Evolutionary conservation across 495 filamentous ascomycete species (phyloP), one percentile per base, ranked within the genome.

Genomic region (Aspergillus asperescens): DNA sequence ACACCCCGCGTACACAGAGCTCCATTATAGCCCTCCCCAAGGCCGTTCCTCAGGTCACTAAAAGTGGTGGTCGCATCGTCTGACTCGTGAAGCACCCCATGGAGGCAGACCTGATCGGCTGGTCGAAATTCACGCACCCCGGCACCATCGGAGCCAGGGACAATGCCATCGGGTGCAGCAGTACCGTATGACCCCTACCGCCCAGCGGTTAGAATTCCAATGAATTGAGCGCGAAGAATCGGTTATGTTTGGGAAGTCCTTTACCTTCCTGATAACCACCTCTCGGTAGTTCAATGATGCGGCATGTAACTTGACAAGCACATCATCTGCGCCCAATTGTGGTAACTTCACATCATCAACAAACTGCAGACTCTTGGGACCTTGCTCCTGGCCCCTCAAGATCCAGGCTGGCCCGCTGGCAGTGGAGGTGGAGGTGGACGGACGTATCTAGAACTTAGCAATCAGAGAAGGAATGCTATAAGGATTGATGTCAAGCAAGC

Each of bases 251-350:
- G 22, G 10, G 23, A 13, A 5, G 9, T 23, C 15, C 2, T 15
- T 6, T 68, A 77, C 79, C 65, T 68, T 72, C 9, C 82, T 74
- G 45, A 90, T 86, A 52, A 81, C 75, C 40, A 88, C 64, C 55
- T 89, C 85, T 43, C 87, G 77, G 68, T 82, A 89, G 67, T 90
- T 89, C 42, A 90, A 71, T 0, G 86, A 86, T 5, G 78, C 81
- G 15, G 77, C 83, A 56, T 81, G 73, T 20, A 89, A 68, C 65
- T 78, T 78, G 54, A 90, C 77, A 7, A 86, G 76, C 8, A 85
- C 80, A 22, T 87, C 82, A 42, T 77, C 73, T 19, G 81, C 79
- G 34, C 80, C 80, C 0, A 82, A 46, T 3, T 39, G 41, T 6
- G 60, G 60, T 3, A 57, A 38, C 1, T 49, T 15, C 3, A 38